Conservation (phyloP, 257 asterid genomes). For the Solanum neorickii region DNA sequence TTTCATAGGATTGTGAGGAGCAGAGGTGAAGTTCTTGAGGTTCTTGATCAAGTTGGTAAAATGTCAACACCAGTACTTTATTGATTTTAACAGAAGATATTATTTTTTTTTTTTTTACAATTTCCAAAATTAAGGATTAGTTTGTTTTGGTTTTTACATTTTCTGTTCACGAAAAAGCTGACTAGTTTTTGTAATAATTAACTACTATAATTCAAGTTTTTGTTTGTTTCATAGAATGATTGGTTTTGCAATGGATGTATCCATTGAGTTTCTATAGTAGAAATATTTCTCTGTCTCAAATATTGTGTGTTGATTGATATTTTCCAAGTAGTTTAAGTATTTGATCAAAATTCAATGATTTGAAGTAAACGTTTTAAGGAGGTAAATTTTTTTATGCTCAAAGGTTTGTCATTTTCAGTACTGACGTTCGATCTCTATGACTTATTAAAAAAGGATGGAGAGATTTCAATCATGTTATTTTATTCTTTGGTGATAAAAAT, state of each 20-base stretch:
- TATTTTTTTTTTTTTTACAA: neutral
- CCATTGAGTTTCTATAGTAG: neutral
- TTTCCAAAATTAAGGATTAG: neutral
- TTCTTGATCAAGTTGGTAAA: constrained; percentile 62
- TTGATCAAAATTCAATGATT: neutral
- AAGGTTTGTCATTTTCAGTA: neutral
- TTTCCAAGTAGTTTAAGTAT: too few relatives aligned
- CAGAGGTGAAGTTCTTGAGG: constrained; percentile 68
- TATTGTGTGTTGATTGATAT: neutral
- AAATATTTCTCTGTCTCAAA: neutral
- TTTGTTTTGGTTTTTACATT: neutral
- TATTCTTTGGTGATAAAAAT: too few relatives aligned
- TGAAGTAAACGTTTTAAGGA: neutral
- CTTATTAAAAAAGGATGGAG: neutral
- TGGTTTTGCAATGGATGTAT: neutral
- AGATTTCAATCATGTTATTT: neutral
- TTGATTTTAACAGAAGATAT: constrained; percentile 6
- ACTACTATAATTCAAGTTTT: neutral
- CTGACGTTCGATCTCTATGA: rapidly evolving
- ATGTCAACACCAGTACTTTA: constrained; percentile 51
- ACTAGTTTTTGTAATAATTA: neutral
- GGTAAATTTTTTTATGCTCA: too few relatives aligned
- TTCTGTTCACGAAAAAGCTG: neutral
- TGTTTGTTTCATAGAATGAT: neutral
- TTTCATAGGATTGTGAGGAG: constrained; percentile 93